Percentiles rank a stretch among this genome's conserved stretches.
Evolutionary conservation across 768 basidiomycete species (phyloP).

Genomic region (Dentipellis sp.): DNA sequence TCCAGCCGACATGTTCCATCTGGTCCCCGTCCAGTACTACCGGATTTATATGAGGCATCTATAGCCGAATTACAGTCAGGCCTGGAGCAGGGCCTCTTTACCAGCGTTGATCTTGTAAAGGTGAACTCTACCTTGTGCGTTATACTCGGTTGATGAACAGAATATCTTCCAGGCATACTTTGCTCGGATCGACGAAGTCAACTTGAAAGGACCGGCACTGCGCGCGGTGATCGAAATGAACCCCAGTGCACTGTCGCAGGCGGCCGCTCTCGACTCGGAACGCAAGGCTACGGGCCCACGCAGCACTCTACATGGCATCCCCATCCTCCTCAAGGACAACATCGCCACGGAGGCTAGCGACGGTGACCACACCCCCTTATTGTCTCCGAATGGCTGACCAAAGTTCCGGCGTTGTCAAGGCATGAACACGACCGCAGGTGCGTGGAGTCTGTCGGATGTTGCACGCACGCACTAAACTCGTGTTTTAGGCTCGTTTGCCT

Average conservation of each 20-base stretch:
- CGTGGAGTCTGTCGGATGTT: background rate
- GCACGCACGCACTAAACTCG: background rate
- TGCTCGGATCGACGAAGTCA: conserved; percentile 35
- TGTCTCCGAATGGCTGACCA: conserved; percentile 46
- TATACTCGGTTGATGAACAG: background rate
- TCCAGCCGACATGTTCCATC: background rate
- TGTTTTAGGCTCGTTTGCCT: conserved; percentile 24
- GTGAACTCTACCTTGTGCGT: conserved; percentile 11
- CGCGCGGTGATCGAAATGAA: conserved; percentile 34
- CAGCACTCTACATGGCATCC: conserved; percentile 25
- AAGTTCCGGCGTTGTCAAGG: conserved; percentile 17
- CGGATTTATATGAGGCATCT: conserved; percentile 33
- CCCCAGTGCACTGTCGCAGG: conserved; percentile 27
- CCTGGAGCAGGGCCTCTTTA: conserved; percentile 26
- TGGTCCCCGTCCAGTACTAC: conserved; percentile 18
- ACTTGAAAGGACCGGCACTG: conserved; percentile 25
- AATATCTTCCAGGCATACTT: conserved; percentile 27
- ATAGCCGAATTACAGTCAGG: conserved; percentile 30
- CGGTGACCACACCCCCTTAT: conserved; percentile 18
- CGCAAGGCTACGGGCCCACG: conserved; percentile 17
- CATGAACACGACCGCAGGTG: conserved; percentile 28
- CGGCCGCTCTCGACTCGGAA: conserved; percentile 22
- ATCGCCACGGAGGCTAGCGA: conserved; percentile 23
- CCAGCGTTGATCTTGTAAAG: conserved; percentile 32
- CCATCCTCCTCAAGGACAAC: conserved; percentile 27